Evolutionary conservation across 2,329 filamentous ascomycete genomes (phyloP), one percentile per base, ranked within the genome.

Genomic region (Ceratocystis lukuohia): DNA sequence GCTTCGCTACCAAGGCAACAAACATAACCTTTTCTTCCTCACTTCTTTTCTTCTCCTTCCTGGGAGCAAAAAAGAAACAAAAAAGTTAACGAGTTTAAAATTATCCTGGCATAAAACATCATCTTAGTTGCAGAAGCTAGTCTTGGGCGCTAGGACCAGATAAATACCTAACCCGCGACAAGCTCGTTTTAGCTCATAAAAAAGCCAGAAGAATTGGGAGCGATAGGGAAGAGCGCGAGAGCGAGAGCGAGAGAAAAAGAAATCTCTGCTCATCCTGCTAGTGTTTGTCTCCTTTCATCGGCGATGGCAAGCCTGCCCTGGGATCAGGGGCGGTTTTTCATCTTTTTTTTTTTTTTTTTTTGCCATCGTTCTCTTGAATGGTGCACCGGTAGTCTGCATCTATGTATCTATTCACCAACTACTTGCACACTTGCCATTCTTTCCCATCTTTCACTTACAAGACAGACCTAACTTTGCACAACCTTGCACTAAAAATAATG

Each of bases 21-120:
- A 15, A 41, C 37, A 41, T 5, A 41, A 41, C 10, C 37, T 41
- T 12, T 41, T 41, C 10, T 5, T 41, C 37, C 12, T 41, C 30
- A 33, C 30, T 33, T 33, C 30, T 33, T 33, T 33, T 20, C 45
- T 48, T 17, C 17, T 17, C n/a, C 48, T 12, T 20, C 20, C 20
- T 20, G 3, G 7, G 10, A 15, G 6, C 22, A 53, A 37, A 37
- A n/a, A 10, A 17, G 33, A 37, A 37, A 22, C 5, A 37, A 59
- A n/a, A n/a, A 37, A 15, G 17, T 4, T n/a, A 4, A 17, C 17
- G 7, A 33, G 28, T 10, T 59, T 59, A 59, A 59, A 33, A 33
- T 59, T 59, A 59, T 59, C 56, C 56, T n/a, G 8, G 56, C 56
- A 59, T 59, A 59, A 59, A 59, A 37, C 25, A 37, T 59, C 56